phyloP scores from a whole-genome alignment of 2,329 filamentous ascomycete genomes.

The Botryosphaeria dothidea region DNA sequence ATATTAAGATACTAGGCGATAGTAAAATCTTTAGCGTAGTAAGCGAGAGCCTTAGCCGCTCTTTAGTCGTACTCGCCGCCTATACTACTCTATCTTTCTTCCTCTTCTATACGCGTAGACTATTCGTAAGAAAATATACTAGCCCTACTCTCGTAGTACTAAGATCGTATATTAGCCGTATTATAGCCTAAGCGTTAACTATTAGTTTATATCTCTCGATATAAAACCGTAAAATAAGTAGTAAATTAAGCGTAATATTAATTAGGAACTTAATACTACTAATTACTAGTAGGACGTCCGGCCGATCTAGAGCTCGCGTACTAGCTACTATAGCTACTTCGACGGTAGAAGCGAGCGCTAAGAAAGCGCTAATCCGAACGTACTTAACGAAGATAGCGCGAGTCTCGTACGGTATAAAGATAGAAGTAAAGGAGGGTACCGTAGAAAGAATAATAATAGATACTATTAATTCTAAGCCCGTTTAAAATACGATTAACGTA shows the following conservation, averaged over 20 bases:
- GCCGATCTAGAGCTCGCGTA: slow-evolving; percentile 67
- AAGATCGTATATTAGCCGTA: slow-evolving; percentile 63
- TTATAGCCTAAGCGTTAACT: slow-evolving; percentile 64
- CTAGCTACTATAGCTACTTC: slow-evolving; percentile 63
- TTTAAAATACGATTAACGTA: slow-evolving; percentile 59
- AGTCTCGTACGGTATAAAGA: slow-evolving; percentile 62
- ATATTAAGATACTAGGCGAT: slow-evolving; percentile 60
- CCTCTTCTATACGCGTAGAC: neutral
- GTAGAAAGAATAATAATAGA: slow-evolving; percentile 60
- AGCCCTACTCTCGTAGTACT: slow-evolving; percentile 54
- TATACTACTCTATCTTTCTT: neutral
- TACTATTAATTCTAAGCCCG: slow-evolving; percentile 58
- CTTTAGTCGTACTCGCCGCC: neutral
- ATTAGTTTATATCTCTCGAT: slow-evolving; percentile 56
- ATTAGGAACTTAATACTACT: slow-evolving; percentile 63
- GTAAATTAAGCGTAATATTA: slow-evolving; percentile 67
- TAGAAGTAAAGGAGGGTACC: slow-evolving; percentile 58
- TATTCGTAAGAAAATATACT: neutral
- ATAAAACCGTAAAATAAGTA: slow-evolving; percentile 67
- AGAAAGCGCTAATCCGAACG: slow-evolving; percentile 65
- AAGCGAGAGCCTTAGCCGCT: slow-evolving; percentile 30
- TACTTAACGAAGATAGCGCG: slow-evolving; percentile 63
- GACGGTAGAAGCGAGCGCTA: slow-evolving; percentile 61
- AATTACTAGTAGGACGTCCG: slow-evolving; percentile 68
- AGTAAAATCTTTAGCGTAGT: slow-evolving; percentile 52